These are phyloP conservation scores for Fraxinus latifolia DNA, from an alignment of 305 asterid genomes.

Conservation along the genomic window DNA sequence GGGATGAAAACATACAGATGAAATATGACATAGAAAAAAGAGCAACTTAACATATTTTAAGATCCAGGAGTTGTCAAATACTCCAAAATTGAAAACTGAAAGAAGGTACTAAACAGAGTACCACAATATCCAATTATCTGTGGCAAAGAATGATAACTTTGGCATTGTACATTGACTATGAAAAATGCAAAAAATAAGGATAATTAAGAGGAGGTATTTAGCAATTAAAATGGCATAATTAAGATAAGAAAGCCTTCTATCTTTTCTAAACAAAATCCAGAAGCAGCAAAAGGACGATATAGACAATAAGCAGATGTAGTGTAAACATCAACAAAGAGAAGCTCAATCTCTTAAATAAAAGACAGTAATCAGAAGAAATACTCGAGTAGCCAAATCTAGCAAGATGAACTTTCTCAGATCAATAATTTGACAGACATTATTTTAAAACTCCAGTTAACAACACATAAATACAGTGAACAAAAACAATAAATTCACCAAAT, in stretches of 20 bases:
- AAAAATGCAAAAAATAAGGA: neutral
- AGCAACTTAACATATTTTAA: slow-evolving; percentile 11
- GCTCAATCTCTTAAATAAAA: slow-evolving; percentile 18
- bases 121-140: slow-evolving; percentile 8
- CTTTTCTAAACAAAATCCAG: slow-evolving; percentile 12
- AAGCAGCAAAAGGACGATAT: slow-evolving; percentile 10
- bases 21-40: slow-evolving; percentile 18
- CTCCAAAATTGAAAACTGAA: slow-evolving; percentile 13
- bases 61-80: slow-evolving; percentile 1
- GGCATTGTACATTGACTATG: neutral
- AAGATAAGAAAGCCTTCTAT: neutral
- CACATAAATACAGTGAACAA: slow-evolving; percentile 2
- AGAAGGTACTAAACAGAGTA: slow-evolving; percentile 12
- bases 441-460: slow-evolving; percentile 3
- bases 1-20: slow-evolving; percentile 20
- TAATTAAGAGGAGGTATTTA: neutral
- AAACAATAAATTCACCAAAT: slow-evolving; percentile 6
- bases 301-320: slow-evolving; percentile 19
- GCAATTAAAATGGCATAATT: neutral
- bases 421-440: neutral
- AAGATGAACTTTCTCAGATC: slow-evolving; percentile 15
- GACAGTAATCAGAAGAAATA: slow-evolving; percentile 22
- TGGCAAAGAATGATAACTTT: slow-evolving; percentile 1
- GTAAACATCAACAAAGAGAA: slow-evolving; percentile 16
- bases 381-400: slow-evolving; percentile 20